Conservation (phyloP, 176 grass and related monocot genomes). For the Eleusine coracana region DNA sequence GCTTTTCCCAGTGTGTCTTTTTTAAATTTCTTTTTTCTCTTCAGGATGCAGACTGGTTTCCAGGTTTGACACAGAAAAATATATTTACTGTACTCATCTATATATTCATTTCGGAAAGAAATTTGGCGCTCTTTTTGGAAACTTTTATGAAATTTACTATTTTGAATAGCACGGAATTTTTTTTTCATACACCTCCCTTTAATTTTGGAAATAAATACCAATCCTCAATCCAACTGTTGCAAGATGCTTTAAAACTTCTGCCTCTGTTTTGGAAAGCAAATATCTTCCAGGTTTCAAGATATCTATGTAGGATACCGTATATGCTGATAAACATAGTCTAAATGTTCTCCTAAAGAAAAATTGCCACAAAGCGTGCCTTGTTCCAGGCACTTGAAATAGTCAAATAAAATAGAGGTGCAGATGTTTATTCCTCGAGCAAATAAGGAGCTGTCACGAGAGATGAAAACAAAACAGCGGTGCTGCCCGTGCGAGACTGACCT, state of each 20-base stretch:
- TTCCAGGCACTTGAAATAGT: not conserved
- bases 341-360: too few species aligned
- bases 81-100: not conserved
- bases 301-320: too few species aligned
- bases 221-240: not conserved
- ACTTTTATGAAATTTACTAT: not conserved
- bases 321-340: not conserved
- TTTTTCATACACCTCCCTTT: not conserved
- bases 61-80: not conserved
- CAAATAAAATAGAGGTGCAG: not conserved
- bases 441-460: not conserved
- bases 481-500: conserved; percentile 18
- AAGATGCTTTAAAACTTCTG: not conserved
- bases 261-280: not conserved
- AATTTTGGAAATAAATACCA: not conserved
- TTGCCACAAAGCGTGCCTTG: too few species aligned
- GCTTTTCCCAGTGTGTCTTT: conserved; percentile 19
- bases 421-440: conserved; percentile 1
- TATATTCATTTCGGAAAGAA: not conserved
- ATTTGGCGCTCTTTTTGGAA: not conserved
- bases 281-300: not conserved
- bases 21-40: not conserved
- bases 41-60: not conserved
- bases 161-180: not conserved
- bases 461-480: conserved; percentile 40